phyloP scores from a whole-genome alignment of 202 grass and related monocot species.

The Sporobolus alterniflorus region DNA sequence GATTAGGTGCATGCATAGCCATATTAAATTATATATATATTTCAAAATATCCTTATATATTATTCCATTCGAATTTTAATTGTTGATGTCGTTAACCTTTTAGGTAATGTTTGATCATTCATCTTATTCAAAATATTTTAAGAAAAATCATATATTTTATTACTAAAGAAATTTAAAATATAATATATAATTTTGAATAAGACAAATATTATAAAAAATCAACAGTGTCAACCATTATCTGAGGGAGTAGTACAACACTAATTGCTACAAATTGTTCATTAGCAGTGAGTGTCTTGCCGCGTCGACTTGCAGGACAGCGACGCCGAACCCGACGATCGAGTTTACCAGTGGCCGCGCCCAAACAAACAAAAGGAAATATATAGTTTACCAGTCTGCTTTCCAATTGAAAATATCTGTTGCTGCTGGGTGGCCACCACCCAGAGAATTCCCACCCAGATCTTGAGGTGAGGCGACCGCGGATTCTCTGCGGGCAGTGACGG shows the following conservation, averaged over 20 bases:
- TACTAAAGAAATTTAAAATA: too few species aligned
- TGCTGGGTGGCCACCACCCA: background rate
- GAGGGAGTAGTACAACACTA: background rate
- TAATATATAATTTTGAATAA: too few species aligned
- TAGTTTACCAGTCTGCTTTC: background rate
- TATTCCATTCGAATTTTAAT: too few species aligned
- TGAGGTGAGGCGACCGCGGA: background rate
- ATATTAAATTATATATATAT: too few species aligned
- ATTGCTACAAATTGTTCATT: background rate
- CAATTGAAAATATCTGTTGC: background rate
- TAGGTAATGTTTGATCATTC: too few species aligned
- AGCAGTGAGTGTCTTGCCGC: background rate
- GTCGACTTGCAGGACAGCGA: constrained; percentile 14
- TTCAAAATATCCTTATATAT: too few species aligned
- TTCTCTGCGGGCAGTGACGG: background rate
- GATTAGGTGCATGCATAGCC: too few species aligned
- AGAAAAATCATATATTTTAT: too few species aligned
- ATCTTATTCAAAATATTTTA: too few species aligned
- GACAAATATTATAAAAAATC: too few species aligned
- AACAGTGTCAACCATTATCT: too few species aligned
- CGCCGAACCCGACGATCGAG: background rate
- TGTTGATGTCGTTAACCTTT: too few species aligned
- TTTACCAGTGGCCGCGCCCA: background rate
- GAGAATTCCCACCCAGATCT: background rate
- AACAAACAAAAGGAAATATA: background rate